Evolutionary conservation across 805 yeast genomes (phyloP), one percentile per base, ranked within the genome.

Genomic region (Torulaspora maleeae): DNA sequence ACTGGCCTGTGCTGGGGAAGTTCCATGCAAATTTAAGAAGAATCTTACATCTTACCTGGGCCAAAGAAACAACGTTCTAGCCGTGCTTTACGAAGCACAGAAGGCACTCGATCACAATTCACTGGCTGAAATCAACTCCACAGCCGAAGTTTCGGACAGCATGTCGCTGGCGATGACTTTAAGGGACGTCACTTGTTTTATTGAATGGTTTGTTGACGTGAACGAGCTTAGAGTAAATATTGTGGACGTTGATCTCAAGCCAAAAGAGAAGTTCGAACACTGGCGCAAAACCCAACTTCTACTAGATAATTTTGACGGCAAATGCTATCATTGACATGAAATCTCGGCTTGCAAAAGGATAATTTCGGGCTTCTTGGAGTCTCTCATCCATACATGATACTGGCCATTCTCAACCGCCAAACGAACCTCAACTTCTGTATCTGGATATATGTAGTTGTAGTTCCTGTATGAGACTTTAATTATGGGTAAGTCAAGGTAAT

Each of bases 161-260:
- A 32, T 67, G 6, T 48, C 59, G 15, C 35, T 55, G 3, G 59
- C 66, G 17, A 70, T 71, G 75, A 56, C 71, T 1, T 48, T 71
- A 13, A 51, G 72, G 51, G 75, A 70, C 43, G 63, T 69, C 3
- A 61, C 74, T 1, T 55, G 68, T 6, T 69, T 68, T 45, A 36
- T 70, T 5, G 48, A 41, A 24, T 56, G 70, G 53, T 32, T 52
- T 11, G 40, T 44, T 2, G 30, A 19, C 3, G 36, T 36, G 1
- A 52, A 33, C 4, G 15, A 35, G 1, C 33, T 44, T 11, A 13
- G 41, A 10, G 56, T 52, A 3, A 53, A 47, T 6, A 63, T 79
- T 11, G 73, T 77, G 30, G 84, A 79, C 57, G 68, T 77, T 36
- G 84, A 79, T 53, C 68, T 76, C 38, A 79, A 79, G 56, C 73